These are phyloP conservation scores for Rhynchosporium secalis DNA, from an alignment of 2,329 filamentous ascomycete genomes.

Conservation along the genomic window DNA sequence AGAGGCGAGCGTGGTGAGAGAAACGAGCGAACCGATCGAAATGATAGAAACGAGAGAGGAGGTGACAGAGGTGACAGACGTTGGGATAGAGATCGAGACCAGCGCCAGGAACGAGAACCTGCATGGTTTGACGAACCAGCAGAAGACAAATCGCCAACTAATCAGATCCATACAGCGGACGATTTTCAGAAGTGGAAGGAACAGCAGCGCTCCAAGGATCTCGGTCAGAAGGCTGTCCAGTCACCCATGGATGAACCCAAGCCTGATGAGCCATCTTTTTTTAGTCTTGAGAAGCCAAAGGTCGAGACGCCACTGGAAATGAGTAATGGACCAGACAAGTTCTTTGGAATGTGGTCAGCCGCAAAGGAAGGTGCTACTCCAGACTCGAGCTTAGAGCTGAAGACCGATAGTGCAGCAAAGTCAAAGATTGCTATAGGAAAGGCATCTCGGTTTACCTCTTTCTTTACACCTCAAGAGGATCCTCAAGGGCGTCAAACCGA, in stretches of 20 bases:
- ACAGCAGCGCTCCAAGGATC: conserved; percentile 55
- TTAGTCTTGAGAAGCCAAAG: conserved; percentile 50
- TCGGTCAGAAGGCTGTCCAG: conserved; percentile 32
- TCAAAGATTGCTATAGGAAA: conserved; percentile 58
- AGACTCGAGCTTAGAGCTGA: conserved; percentile 43
- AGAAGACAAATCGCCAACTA: conserved; percentile 67
- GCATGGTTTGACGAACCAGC: conserved; percentile 84
- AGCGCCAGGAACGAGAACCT: conserved; percentile 74
- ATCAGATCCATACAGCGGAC: conserved; percentile 77
- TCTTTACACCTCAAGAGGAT: conserved; percentile 64
- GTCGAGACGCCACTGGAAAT: conserved; percentile 56
- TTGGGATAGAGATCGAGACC: conserved; percentile 54
- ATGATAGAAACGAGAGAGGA: conserved; percentile 29
- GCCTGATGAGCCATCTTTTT: conserved; percentile 41
- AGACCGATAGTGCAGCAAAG: conserved; percentile 49
- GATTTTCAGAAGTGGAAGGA: conserved; percentile 97
- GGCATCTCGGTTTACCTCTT: conserved; percentile 82
- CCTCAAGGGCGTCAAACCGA: conserved; percentile 52
- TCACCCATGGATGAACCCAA: conserved; percentile 42
- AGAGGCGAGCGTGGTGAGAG: conserved; percentile 39
- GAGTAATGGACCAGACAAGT: conserved; percentile 72
- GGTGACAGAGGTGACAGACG: conserved; percentile 31
- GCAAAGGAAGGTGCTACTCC: conserved; percentile 49
- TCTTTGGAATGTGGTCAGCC: conserved; percentile 62
- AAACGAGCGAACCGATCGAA: conserved; percentile 30